These are phyloP conservation scores for Heritiera littoralis DNA, from an alignment of 345 rosid species.

Conservation along the genomic window DNA sequence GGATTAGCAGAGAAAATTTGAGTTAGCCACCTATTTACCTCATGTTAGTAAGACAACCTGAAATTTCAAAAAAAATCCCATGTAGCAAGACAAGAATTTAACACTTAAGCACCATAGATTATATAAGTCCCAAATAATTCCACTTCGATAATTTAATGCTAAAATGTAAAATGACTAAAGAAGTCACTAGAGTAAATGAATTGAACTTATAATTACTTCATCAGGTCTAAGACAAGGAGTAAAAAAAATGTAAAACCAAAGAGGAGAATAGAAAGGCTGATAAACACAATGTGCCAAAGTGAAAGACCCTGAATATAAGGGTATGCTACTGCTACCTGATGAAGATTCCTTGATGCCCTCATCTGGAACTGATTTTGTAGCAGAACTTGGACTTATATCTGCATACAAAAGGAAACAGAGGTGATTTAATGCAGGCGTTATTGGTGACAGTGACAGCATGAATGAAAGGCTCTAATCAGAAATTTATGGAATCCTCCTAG, in stretches of 20 bases:
- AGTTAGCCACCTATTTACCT: neutral
- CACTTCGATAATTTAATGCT: neutral
- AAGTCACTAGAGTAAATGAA: neutral
- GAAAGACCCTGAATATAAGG: neutral
- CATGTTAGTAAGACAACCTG: neutral
- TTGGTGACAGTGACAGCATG: neutral
- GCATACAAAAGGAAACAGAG: neutral
- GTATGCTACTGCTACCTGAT: neutral
- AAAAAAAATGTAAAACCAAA: too few relatives aligned
- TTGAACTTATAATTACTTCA: neutral
- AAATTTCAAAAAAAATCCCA: neutral
- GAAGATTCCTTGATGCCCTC: slow-evolving; percentile 8
- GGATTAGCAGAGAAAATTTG: neutral
- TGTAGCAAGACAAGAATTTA: neutral
- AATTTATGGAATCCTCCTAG: too few relatives aligned
- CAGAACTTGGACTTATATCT: slow-evolving; percentile 4
- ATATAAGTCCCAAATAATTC: neutral
- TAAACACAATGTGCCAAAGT: neutral
- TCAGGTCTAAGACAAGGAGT: neutral
- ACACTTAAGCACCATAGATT: neutral
- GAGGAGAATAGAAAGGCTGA: neutral
- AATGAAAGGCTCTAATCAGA: too few relatives aligned
- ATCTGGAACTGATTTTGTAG: neutral
- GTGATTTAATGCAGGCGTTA: neutral
- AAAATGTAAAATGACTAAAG: neutral